Conservation (phyloP, 768 basidiomycete species). For the Boletus reticuloceps region DNA sequence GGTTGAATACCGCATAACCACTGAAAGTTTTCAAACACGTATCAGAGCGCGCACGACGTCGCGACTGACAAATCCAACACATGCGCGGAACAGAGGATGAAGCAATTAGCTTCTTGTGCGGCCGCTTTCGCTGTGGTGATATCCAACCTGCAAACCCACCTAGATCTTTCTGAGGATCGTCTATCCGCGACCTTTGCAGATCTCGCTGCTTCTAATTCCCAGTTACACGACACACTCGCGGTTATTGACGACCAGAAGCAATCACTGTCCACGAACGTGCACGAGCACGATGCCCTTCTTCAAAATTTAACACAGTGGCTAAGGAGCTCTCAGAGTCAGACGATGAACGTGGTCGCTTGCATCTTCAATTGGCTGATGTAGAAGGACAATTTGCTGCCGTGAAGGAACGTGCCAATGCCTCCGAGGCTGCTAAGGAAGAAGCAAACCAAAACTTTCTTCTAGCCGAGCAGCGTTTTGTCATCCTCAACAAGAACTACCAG, state of each 20-base stretch:
- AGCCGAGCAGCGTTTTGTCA: conserved; percentile 40
- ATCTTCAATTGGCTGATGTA: conserved; percentile 36
- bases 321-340: conserved; percentile 37
- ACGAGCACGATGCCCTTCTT: conserved; percentile 25
- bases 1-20: conserved; percentile 61
- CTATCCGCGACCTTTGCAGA: conserved; percentile 9
- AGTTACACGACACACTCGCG: conserved; percentile 11
- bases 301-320: conserved; percentile 31
- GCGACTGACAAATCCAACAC: conserved; percentile 3
- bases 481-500: conserved; percentile 47
- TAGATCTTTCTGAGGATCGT: conserved; percentile 20
- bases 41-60: conserved; percentile 30
- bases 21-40: conserved; percentile 56
- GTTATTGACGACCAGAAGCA: conserved; percentile 22
- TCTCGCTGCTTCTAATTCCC: conserved; percentile 17
- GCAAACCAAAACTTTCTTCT: conserved; percentile 28
- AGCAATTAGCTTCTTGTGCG: conserved; percentile 33
- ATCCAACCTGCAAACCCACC: conserved; percentile 34
- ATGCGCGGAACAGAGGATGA: conserved; percentile 14
- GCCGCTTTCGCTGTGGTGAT: conserved; percentile 40
- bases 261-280: conserved; percentile 12
- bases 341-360: conserved; percentile 15
- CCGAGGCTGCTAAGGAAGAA: conserved; percentile 37
- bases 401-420: conserved; percentile 30
- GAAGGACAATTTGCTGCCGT: conserved; percentile 32